Conservation (phyloP, 225 moss, liverwort and hornwort genomes). For the Bryoerythrophyllum caledonicum region DNA sequence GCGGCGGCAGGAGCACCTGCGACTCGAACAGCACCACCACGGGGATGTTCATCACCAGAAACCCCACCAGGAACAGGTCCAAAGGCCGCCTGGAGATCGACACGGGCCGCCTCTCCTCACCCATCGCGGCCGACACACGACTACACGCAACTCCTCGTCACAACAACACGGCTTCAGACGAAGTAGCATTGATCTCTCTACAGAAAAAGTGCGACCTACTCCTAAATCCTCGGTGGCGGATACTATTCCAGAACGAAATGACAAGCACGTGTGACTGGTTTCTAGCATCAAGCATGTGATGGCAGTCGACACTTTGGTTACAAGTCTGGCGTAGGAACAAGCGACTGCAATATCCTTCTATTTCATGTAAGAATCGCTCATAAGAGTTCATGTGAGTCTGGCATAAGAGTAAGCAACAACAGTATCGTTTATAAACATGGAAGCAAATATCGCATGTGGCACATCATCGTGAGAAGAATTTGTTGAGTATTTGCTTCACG, state of each 20-base stretch:
- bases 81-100: constrained; percentile 26
- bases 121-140: constrained; percentile 20
- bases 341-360: neutral
- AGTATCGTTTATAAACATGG: too few relatives aligned
- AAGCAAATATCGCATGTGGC: too few relatives aligned
- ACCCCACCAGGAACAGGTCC: constrained; percentile 45
- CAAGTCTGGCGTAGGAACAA: neutral
- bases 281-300: neutral
- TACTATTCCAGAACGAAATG: neutral
- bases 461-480: neutral
- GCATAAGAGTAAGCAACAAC: too few relatives aligned
- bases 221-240: neutral
- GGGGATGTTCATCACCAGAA: constrained; percentile 64
- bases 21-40: constrained; percentile 61
- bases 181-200: neutral
- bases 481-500: neutral
- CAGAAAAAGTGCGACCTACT: neutral
- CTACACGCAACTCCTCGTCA: neutral
- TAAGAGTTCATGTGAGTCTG: too few relatives aligned
- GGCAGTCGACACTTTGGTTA: neutral
- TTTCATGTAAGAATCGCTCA: neutral
- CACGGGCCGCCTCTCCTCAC: constrained; percentile 27
- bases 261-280: neutral
- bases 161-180: neutral
- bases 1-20: constrained; percentile 54